Conservation (phyloP, 2,329 filamentous ascomycete genomes). For the Exophiala sp. region DNA sequence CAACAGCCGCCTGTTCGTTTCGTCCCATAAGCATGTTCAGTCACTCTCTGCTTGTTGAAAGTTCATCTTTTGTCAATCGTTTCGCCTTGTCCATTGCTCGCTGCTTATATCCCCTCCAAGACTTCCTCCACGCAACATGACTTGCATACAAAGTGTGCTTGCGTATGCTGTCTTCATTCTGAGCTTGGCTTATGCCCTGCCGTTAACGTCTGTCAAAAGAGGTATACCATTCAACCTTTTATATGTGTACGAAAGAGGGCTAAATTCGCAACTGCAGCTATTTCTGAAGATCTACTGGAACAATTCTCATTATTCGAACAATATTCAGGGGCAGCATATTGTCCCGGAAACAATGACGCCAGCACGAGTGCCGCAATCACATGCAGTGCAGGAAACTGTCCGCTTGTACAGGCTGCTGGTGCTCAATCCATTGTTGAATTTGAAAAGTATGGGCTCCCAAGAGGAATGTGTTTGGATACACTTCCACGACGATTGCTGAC, state of each 20-base stretch:
- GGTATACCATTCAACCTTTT: not conserved
- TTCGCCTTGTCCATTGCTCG: too few relatives aligned
- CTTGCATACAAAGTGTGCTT: not conserved
- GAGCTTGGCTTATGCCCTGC: slow-evolving; percentile 1
- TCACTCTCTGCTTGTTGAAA: not conserved
- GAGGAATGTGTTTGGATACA: not conserved
- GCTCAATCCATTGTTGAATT: slow-evolving; percentile 49
- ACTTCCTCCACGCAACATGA: slow-evolving; percentile 3
- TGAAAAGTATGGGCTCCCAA: slow-evolving; percentile 39
- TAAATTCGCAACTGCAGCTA: slow-evolving; percentile 28
- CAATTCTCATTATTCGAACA: slow-evolving; percentile 49
- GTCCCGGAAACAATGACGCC: slow-evolving; percentile 46
- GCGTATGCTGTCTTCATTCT: not conserved
- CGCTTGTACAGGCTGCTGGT: slow-evolving; percentile 45
- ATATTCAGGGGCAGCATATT: slow-evolving; percentile 54
- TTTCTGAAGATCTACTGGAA: slow-evolving; percentile 40
- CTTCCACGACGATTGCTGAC: not conserved
- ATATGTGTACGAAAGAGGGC: not conserved
- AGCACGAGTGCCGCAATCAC: slow-evolving; percentile 40
- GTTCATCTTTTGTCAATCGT: not conserved
- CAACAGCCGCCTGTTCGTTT: not conserved
- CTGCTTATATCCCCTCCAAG: not conserved
- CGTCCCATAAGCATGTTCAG: not conserved
- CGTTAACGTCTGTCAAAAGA: slow-evolving; percentile 9
- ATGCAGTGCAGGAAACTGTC: slow-evolving; percentile 48